These are phyloP conservation scores for Ophiostoma triangulosporum DNA, from an alignment of 2,329 filamentous ascomycete genomes.

Conservation along the genomic window DNA sequence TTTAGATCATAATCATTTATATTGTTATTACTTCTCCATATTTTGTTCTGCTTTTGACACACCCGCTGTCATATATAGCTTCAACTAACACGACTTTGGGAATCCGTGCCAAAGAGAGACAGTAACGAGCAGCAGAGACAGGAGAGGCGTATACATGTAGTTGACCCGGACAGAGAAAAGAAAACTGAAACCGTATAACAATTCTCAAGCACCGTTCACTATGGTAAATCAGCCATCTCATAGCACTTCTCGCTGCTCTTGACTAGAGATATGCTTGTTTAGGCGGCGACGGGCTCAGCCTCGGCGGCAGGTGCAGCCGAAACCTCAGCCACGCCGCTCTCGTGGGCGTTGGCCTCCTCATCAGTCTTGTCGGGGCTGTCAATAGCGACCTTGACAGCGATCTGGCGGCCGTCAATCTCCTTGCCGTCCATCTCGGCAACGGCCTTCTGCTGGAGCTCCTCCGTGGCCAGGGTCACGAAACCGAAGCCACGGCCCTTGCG, in stretches of 20 bases:
- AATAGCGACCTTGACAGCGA: conserved; percentile 99
- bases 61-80: not conserved
- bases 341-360: conserved; percentile 53
- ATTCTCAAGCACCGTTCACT: conserved; percentile 6
- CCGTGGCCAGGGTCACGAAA: conserved; percentile 89
- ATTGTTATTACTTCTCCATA: conserved; percentile 9
- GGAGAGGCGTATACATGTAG: conserved; percentile 4
- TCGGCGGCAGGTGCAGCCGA: conserved; percentile 18
- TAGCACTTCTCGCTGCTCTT: conserved; percentile 5
- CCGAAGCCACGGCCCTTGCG: conserved; percentile 99
- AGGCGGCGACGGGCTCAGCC: conserved; percentile 20
- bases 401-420: conserved; percentile 96
- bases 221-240: conserved; percentile 3
- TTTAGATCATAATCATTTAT: conserved; percentile 2
- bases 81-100: not conserved
- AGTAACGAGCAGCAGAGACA: not conserved
- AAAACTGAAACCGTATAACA: conserved; percentile 1
- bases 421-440: conserved; percentile 98
- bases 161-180: not conserved
- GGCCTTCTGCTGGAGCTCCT: conserved; percentile 95
- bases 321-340: conserved; percentile 15
- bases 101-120: conserved; percentile 2
- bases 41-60: not conserved
- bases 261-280: conserved; percentile 9
- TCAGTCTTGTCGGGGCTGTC: conserved; percentile 95